Conservation (phyloP, 495 filamentous ascomycete species). For the Oidiodendron maius region DNA sequence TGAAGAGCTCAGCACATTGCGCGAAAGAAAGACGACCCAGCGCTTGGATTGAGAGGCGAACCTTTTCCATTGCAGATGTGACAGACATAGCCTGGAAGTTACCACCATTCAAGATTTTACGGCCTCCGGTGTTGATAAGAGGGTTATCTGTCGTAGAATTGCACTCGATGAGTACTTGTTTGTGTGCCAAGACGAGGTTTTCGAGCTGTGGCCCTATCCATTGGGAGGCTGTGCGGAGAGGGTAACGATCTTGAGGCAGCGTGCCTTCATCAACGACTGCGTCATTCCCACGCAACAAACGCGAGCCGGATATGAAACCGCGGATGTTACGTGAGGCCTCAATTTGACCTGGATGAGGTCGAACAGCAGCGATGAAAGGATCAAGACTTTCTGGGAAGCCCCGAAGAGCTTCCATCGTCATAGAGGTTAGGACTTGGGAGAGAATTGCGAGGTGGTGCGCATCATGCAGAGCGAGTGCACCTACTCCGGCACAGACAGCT, state of each 20-base stretch:
- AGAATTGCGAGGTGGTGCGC: conserved; percentile 50
- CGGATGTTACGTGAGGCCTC: conserved; percentile 51
- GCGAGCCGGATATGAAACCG: conserved; percentile 38
- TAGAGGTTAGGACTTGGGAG: conserved; percentile 48
- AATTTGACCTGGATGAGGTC: conserved; percentile 56
- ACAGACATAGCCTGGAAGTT: conserved; percentile 58
- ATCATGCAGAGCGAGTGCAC: conserved; percentile 47
- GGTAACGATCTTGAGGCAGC: conserved; percentile 55
- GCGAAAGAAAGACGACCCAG: conserved; percentile 53
- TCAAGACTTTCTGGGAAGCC: too few species aligned
- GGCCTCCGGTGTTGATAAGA: conserved; percentile 38
- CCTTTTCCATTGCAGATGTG: conserved; percentile 60
- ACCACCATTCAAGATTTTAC: conserved; percentile 45
- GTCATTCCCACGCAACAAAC: conserved; percentile 23
- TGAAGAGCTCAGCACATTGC: conserved; percentile 53
- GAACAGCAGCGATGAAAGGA: conserved; percentile 49
- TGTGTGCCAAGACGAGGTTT: conserved; percentile 44
- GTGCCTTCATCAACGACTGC: conserved; percentile 21
- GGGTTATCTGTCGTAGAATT: conserved; percentile 63
- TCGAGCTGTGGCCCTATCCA: conserved; percentile 61
- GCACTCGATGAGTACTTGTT: conserved; percentile 49
- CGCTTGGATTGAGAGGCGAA: conserved; percentile 42
- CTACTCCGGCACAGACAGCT: conserved; percentile 45
- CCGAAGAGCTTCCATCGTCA: conserved; percentile 40
- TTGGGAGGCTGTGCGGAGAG: conserved; percentile 52